phyloP scores from a whole-genome alignment of 225 moss, liverwort and hornwort species.

The Polytrichum formosum region DNA sequence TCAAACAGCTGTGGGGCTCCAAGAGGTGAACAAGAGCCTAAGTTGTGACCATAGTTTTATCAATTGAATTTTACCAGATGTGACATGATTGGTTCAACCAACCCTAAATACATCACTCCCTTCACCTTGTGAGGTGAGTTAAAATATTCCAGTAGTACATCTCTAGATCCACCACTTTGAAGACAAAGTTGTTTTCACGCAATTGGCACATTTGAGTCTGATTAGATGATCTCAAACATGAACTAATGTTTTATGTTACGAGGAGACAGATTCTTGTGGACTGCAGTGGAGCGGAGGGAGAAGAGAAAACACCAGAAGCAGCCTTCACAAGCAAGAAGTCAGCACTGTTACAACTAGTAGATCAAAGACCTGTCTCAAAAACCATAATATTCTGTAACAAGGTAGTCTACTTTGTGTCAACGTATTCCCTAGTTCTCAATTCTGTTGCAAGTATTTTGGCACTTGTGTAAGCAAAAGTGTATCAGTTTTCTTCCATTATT shows the following conservation, averaged over 20 bases:
- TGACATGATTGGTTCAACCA: too few species aligned
- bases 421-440: not conserved
- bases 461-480: not conserved
- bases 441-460: not conserved
- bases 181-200: too few species aligned
- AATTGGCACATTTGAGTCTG: too few species aligned
- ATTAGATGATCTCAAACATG: too few species aligned
- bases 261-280: constrained; percentile 82
- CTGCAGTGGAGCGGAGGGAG: constrained; percentile 84
- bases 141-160: too few species aligned
- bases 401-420: constrained; percentile 25
- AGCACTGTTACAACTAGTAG: constrained; percentile 76
- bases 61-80: too few species aligned
- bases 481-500: not conserved
- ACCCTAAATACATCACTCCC: too few species aligned
- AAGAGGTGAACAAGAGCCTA: constrained; percentile 54
- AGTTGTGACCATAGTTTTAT: too few species aligned
- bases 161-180: too few species aligned
- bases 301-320: constrained; percentile 87
- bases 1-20: constrained; percentile 83
- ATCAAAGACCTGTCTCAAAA: constrained; percentile 85
- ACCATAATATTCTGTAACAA: constrained; percentile 97
- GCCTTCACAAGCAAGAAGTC: constrained; percentile 80
- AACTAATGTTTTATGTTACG: not conserved
- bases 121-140: too few species aligned